These are phyloP conservation scores for Osmanthus fragrans DNA, from an alignment of 257 asterid genomes.

Conservation along the genomic window DNA sequence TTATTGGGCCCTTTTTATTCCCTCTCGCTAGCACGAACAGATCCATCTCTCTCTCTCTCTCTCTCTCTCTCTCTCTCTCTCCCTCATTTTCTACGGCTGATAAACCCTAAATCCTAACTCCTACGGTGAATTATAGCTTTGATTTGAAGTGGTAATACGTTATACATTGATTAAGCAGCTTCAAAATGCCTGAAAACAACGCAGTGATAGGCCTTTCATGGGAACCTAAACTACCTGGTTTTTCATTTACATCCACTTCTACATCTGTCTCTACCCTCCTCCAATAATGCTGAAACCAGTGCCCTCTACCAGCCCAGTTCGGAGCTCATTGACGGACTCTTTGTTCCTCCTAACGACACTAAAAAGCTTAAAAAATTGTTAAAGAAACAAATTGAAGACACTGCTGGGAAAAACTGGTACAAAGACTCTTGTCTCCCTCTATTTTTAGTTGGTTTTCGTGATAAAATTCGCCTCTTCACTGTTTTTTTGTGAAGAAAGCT, in stretches of 20 bases:
- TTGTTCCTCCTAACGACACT: constrained; percentile 81
- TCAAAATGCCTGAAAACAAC: not conserved
- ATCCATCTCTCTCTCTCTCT: no score
- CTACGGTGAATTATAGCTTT: not conserved
- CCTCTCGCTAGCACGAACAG: no score
- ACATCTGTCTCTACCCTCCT: constrained; percentile 11
- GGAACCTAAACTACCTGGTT: not conserved
- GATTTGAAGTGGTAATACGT: not conserved
- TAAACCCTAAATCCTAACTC: not conserved
- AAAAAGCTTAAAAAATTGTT: constrained; percentile 59
- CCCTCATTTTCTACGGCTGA: not conserved
- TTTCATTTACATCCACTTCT: not conserved
- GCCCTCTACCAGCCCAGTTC: constrained; percentile 46
- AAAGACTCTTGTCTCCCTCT: not conserved
- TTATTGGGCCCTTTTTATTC: no score
- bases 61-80: no score
- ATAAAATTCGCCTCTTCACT: not conserved
- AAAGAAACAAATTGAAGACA: constrained; percentile 72
- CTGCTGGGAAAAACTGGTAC: constrained; percentile 89
- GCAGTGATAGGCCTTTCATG: not conserved
- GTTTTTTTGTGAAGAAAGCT: not conserved
- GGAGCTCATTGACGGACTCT: constrained; percentile 76
- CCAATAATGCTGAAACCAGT: constrained; percentile 18
- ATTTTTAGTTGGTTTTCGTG: not conserved
- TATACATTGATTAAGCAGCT: not conserved